Conservation (phyloP, 257 asterid species). For the Verbena officinalis region DNA sequence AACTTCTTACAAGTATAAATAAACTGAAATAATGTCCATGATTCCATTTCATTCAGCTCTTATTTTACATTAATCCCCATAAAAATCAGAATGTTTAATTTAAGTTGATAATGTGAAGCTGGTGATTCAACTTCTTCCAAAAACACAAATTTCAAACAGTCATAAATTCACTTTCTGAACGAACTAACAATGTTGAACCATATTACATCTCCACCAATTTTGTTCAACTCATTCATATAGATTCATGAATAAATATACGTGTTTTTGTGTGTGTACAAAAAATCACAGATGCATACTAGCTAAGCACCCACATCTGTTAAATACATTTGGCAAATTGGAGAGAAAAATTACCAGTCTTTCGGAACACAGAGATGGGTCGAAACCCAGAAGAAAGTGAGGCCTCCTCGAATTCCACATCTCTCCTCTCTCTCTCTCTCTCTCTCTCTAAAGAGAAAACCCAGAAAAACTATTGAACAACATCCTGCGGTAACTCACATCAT, state of each 20-base stretch:
- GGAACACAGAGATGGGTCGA: constrained; percentile 66
- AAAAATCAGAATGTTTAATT: constrained; percentile 10
- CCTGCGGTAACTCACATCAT: constrained; percentile 31
- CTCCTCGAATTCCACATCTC: constrained; percentile 58
- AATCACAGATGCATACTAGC: constrained; percentile 11
- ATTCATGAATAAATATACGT: background rate
- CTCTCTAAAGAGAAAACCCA: constrained; percentile 19
- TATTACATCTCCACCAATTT: constrained; percentile 25
- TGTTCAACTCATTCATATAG: background rate
- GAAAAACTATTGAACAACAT: constrained; percentile 14
- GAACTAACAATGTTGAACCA: constrained; percentile 18
- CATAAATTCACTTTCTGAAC: constrained; percentile 3
- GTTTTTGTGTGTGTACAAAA: background rate
- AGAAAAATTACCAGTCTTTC: constrained; percentile 62
- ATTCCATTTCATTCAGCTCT: constrained; percentile 23
- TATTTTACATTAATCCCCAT: background rate
- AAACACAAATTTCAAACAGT: background rate
- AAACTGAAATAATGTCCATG: background rate
- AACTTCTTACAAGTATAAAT: background rate
- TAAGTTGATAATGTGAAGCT: background rate
- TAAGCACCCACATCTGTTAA: constrained; percentile 4
- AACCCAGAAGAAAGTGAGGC: constrained; percentile 78
- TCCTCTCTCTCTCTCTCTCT: constrained; percentile 35
- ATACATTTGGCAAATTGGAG: background rate
- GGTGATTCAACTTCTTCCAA: background rate